Base-by-base conservation (phyloP, 495 filamentous ascomycete species). In the Penicillium macrosclerotiorum region DNA sequence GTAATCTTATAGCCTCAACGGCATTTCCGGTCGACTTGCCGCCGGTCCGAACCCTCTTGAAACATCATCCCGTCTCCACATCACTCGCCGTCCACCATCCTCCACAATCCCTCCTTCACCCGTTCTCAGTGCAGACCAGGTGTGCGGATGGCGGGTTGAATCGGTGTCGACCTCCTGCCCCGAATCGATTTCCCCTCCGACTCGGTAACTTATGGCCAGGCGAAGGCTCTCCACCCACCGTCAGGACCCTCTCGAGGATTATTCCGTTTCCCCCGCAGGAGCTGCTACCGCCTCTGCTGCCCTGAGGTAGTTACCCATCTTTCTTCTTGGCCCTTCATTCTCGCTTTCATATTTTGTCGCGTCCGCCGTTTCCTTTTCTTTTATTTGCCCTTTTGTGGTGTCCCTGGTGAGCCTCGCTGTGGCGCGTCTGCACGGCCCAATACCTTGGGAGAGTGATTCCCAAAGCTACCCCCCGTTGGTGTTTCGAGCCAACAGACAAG, bases 181-280 rank as follows among this genome's bases (percentile, higher is more conserved):
- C 47, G 46, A 52, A 64, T 58, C 55, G 27, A 66, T 54, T 59
- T n/a, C n/a, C 59, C 51, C 56, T 55, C 47, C 57, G 58, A 72
- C 51, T 64, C 55, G 62, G 61, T 64, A 67, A 73, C 72, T 69
- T 75, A 75, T 75, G 72, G 72, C 72, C 68, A 75, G 68, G 53
- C 68, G 68, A 71, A 71, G 67, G 65, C 64, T 68, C 58, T 65
- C 60, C 59, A 50, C 59, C 63, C 65, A 68, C 62, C 69, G 67
- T 55, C 72, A 75, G 69, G 69, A 73, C 68, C 67, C 72, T 63
- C 62, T 66, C 57, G 68, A 75, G 69, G 70, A 72, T 59, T 64
- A 63, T 64, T 58, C 65, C 56, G 53, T 63, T 29, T 62, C 68
- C 52, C 60, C 70, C 58, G 61, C 69, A 60, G 65, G 61, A 63